A percentile compares a stretch with the other conserved stretches of the same genome.
phyloP scores from a whole-genome alignment of 768 basidiomycete genomes.

The Favolaschia claudopus region DNA sequence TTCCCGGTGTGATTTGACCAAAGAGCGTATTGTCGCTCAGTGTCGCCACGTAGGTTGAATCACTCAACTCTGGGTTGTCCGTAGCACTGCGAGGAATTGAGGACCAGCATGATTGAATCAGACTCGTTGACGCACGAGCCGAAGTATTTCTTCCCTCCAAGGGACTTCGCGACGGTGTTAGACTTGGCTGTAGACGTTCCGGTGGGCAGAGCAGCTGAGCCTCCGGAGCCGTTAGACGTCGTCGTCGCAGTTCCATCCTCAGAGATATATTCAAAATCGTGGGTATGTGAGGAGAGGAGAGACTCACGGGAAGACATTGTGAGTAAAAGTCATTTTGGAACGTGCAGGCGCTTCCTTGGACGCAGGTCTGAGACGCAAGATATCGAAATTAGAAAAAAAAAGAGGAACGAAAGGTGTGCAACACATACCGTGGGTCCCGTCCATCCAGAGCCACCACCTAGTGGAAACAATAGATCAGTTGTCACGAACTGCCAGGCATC shows the following conservation, averaged over 20 bases:
- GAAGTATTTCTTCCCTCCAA: slow-evolving; percentile 52
- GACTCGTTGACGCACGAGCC: slow-evolving; percentile 34
- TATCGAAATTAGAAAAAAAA: background rate
- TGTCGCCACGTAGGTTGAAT: slow-evolving; percentile 44
- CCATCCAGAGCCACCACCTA: slow-evolving; percentile 6
- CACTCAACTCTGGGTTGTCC: slow-evolving; percentile 51
- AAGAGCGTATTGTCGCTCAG: slow-evolving; percentile 44
- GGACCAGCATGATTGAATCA: background rate
- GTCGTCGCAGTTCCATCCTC: background rate
- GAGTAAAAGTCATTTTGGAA: slow-evolving; percentile 6
- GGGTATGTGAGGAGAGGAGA: background rate
- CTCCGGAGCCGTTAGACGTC: background rate
- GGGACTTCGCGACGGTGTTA: slow-evolving; percentile 43
- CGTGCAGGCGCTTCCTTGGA: background rate
- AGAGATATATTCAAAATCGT: background rate
- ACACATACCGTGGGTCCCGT: slow-evolving; percentile 11
- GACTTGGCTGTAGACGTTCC: slow-evolving; percentile 33
- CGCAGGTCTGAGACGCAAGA: slow-evolving; percentile 3
- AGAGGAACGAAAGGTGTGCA: too few species aligned
- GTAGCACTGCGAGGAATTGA: slow-evolving; percentile 34
- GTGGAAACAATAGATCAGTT: background rate
- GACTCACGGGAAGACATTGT: slow-evolving; percentile 5
- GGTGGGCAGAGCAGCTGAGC: slow-evolving; percentile 18
- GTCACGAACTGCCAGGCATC: background rate
- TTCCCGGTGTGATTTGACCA: slow-evolving; percentile 52